Base-by-base conservation (phyloP, 2,329 filamentous ascomycete species). In the Apiospora pterosperma region DNA sequence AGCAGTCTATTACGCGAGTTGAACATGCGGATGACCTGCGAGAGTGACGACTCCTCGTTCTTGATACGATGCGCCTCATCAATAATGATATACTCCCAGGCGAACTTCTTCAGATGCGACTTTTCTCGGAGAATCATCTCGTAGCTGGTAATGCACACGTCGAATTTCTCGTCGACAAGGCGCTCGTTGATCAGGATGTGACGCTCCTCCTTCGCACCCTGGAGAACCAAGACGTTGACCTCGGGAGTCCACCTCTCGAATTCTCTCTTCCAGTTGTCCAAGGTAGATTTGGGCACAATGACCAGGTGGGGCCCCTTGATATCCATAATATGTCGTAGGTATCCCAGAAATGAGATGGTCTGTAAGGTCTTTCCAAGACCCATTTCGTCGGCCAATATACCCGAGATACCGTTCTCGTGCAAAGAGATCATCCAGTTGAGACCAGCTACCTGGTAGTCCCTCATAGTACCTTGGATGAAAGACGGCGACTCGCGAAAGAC, bases 71-170 rank as follows among this genome's bases (percentile, higher is more conserved):
- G 96, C 2, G 96, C 88, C 80, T 99, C 96, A 73, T 99, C 96
- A 69, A 99, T 97, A 71, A 99, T 97, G 78, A 99, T 99, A 79
- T 99, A 99, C 77, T 99, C 95, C 96, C 96, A 99, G 0, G 96
- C 94, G 76, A 99, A 97, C 78, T 98, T 98, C 81, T 96, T 97
- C 70, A 99, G 79, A 71, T 97, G 93, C 1, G 92, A 84, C 81
- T 99, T 98, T 76, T 99, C 96, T 65, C 96, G 89, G 14, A 99
- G 84, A 66, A 99, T 93, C 95, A 99, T 98, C 78, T 99, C 96
- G 80, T 99, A 99, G 77, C 94, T 97, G 16, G 96, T 99, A 76
- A 99, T 92, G 80, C 95, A 97, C 21, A 98, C 95, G 73, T 99
- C 96, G 71, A 99, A 99, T 69, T 97, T 92, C 76, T 97, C 93